A percentile compares a stretch with the other conserved stretches of the same genome.
These are phyloP conservation scores for Triadica sebifera DNA, from an alignment of 345 rosid genomes.

Conservation along the genomic window DNA sequence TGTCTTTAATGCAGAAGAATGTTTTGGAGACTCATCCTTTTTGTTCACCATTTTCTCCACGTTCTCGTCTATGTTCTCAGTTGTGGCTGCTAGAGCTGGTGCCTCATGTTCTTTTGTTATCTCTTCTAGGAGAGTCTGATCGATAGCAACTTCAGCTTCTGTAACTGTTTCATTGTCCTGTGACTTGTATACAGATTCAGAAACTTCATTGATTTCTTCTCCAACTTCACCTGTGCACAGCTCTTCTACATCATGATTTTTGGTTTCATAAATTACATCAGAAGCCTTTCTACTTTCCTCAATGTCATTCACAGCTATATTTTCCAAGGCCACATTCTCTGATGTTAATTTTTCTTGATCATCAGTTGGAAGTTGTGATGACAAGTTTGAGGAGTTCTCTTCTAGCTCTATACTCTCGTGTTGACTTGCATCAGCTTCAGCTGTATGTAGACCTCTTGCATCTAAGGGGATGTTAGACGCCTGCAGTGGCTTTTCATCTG, in stretches of 20 bases:
- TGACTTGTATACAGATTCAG: slow-evolving; percentile 14
- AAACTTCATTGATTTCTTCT: slow-evolving; percentile 24
- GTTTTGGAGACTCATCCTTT: not conserved
- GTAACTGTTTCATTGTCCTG: slow-evolving; percentile 20
- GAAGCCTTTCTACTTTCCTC: slow-evolving; percentile 15
- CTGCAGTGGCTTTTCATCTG: slow-evolving; percentile 18
- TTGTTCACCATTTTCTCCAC: not conserved
- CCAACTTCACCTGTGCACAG: slow-evolving; percentile 4
- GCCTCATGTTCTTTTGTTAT: slow-evolving; percentile 6
- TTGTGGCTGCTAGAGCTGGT: slow-evolving; percentile 5
- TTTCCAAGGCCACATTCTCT: not conserved
- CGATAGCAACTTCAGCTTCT: slow-evolving; percentile 11
- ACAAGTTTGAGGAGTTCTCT: slow-evolving; percentile 21
- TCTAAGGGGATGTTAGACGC: slow-evolving; percentile 12
- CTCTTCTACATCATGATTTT: slow-evolving; percentile 4
- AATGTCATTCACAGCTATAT: slow-evolving; percentile 3
- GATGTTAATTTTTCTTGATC: slow-evolving; percentile 2
- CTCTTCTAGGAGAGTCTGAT: slow-evolving; percentile 1
- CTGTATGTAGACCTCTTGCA: slow-evolving; percentile 7
- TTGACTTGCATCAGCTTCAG: slow-evolving; percentile 25
- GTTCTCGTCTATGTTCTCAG: slow-evolving; percentile 8
- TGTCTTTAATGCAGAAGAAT: slow-evolving; percentile 7
- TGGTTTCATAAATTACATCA: slow-evolving; percentile 2
- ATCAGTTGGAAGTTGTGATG: slow-evolving; percentile 14
- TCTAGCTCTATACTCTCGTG: slow-evolving; percentile 9